Conservation (phyloP, 345 rosid species). For the Abelmoschus esculentus region DNA sequence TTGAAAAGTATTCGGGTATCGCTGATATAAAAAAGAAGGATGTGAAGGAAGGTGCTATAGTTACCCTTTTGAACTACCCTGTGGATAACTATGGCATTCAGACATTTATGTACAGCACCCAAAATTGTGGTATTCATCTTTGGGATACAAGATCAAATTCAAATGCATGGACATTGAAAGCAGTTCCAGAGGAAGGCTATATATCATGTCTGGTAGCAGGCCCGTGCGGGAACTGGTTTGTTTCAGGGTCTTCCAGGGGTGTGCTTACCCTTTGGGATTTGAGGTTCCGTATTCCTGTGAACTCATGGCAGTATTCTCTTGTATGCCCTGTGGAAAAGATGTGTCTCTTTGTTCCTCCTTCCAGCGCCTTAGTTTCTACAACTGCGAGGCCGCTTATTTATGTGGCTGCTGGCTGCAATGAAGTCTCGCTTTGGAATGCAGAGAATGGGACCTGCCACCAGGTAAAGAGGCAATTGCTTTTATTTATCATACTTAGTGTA, state of each 20-base stretch:
- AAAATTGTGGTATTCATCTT: conserved; percentile 82
- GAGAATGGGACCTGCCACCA: conserved; percentile 87
- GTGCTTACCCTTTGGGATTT: conserved; percentile 97
- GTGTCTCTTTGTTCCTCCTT: conserved; percentile 75
- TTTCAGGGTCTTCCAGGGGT: conserved; percentile 96
- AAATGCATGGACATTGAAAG: conserved; percentile 78
- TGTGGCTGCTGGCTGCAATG: conserved; percentile 91
- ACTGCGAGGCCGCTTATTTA: conserved; percentile 61
- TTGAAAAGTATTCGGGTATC: conserved; percentile 93
- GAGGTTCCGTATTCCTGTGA: conserved; percentile 86
- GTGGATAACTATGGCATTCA: conserved; percentile 47
- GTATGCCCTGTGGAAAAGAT: conserved; percentile 87
- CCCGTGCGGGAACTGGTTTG: conserved; percentile 93
- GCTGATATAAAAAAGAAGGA: conserved; percentile 92
- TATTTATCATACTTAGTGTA: conserved; percentile 4
- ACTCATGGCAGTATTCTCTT: conserved; percentile 77
- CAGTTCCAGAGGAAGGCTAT: conserved; percentile 80
- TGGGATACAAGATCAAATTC: conserved; percentile 74
- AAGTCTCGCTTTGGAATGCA: conserved; percentile 95
- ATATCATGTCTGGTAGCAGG: conserved; percentile 69
- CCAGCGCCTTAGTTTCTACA: conserved; percentile 41
- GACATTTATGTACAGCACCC: conserved; percentile 83
- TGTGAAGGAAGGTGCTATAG: conserved; percentile 85
- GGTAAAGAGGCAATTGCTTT: conserved; percentile 34
- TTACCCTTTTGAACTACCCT: conserved; percentile 64